phyloP scores from a whole-genome alignment of 768 basidiomycete species.

The Lactarius indigo region DNA sequence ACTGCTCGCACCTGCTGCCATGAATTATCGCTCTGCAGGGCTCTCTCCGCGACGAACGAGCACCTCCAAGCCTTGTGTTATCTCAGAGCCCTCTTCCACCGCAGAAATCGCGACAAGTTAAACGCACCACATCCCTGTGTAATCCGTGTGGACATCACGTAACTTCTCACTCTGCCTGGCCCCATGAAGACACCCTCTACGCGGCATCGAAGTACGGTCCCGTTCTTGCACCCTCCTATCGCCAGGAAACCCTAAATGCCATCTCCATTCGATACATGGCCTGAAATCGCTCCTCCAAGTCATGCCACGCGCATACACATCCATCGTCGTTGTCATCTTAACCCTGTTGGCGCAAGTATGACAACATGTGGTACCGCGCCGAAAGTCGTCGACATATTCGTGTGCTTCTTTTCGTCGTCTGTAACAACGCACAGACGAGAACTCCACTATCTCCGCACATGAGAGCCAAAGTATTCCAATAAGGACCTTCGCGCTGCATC shows the following conservation, averaged over 20 bases:
- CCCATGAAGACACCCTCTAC: not conserved
- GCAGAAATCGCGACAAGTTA: not conserved
- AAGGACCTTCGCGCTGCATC: not conserved
- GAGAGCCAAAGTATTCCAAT: not conserved
- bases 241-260: constrained; percentile 16
- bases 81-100: not conserved
- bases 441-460: not conserved
- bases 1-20: not conserved
- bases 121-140: constrained; percentile 17
- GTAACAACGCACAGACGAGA: not conserved
- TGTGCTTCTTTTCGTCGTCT: not conserved
- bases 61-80: not conserved
- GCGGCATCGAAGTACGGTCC: not conserved
- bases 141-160: constrained; percentile 6
- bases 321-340: not conserved
- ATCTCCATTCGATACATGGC: not conserved
- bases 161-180: not conserved
- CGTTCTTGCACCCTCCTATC: not conserved
- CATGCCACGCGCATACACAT: not conserved
- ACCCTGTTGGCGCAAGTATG: not conserved
- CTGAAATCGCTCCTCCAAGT: not conserved
- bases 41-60: not conserved
- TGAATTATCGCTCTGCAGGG: not conserved
- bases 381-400: not conserved
- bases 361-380: not conserved